phyloP scores from a whole-genome alignment of 305 asterid genomes.

The Fraxinus velutina region DNA sequence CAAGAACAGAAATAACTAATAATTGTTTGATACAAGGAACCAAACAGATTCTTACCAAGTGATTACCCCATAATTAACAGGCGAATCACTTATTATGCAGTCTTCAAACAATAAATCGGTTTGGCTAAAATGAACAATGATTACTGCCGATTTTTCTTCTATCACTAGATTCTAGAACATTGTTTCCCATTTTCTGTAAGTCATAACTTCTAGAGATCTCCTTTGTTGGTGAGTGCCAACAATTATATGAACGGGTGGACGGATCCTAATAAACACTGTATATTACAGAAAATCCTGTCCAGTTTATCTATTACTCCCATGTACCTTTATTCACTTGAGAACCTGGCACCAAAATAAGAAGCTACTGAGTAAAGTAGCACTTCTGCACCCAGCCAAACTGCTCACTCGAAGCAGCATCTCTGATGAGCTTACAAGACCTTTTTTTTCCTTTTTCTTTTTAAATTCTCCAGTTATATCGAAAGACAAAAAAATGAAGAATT shows the following conservation, averaged over 20 bases:
- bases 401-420: background rate
- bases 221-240: background rate
- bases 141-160: background rate
- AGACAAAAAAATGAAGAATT: background rate
- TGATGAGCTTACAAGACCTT: background rate
- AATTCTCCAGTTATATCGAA: background rate
- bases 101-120: background rate
- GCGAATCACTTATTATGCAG: background rate
- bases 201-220: background rate
- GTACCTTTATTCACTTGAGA: background rate
- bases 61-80: background rate
- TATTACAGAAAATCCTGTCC: background rate
- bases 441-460: background rate
- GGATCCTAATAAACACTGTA: background rate
- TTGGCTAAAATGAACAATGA: background rate
- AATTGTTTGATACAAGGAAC: background rate
- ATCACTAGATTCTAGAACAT: background rate
- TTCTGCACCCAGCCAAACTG: background rate
- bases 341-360: background rate
- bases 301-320: background rate
- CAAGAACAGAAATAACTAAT: background rate
- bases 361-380: background rate
- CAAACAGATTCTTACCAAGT: background rate
- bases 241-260: background rate
- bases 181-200: background rate